Conservation (phyloP, 805 yeast genomes). For the Priceomyces carsonii region DNA sequence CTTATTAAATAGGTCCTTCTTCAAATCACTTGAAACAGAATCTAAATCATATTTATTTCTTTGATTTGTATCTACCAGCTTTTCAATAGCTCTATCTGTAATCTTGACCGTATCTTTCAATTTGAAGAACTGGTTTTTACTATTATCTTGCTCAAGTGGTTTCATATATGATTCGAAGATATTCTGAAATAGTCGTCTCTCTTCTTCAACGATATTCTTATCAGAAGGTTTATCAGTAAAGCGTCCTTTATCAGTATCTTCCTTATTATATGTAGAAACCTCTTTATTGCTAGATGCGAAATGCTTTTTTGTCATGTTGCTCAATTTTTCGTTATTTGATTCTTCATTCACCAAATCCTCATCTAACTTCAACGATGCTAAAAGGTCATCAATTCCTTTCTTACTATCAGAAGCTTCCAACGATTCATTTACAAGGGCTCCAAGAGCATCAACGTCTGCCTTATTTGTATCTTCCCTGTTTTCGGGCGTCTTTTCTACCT, state of each 20-base stretch:
- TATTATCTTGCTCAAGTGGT: conserved; percentile 10
- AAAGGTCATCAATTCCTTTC: conserved; percentile 8
- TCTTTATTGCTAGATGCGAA: not conserved
- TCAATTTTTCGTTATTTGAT: conserved; percentile 5
- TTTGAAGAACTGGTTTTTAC: conserved; percentile 9
- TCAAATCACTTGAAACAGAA: conserved; percentile 9
- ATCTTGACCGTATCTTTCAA: conserved; percentile 11
- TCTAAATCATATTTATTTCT: no score
- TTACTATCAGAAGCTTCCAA: conserved; percentile 3
- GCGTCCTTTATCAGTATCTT: not conserved
- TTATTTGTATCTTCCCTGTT: not conserved
- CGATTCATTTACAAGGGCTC: no score
- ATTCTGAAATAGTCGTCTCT: conserved; percentile 22
- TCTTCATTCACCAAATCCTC: conserved; percentile 1
- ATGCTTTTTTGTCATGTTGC: conserved; percentile 1
- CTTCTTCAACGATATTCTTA: conserved; percentile 17
- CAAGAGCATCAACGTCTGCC: no score
- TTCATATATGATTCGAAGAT: conserved; percentile 25
- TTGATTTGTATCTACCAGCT: conserved; percentile 4
- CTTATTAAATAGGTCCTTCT: conserved; percentile 15
- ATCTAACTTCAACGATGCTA: conserved; percentile 7
- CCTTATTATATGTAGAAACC: not conserved
- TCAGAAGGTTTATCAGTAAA: conserved; percentile 1
- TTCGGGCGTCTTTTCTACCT: not conserved
- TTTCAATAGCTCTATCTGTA: conserved; percentile 8